Evolutionary conservation across 176 grass and related monocot species (phyloP), one percentile per base, ranked within the genome.

Genomic region (Dendrocalamus sinicus): DNA sequence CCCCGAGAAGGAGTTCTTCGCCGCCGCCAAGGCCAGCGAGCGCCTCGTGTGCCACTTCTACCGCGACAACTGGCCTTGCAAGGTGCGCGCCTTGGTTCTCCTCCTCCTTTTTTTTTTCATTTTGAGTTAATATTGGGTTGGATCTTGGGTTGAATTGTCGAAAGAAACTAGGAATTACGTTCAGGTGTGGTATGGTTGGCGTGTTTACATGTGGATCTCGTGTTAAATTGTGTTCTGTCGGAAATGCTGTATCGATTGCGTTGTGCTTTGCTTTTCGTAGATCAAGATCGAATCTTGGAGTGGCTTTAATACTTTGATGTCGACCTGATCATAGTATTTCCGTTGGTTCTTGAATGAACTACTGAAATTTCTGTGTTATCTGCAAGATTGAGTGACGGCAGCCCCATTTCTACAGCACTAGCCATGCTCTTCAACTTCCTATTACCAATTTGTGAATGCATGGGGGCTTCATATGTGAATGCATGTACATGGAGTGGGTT

Each of bases 1-100:
- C 58, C 85, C 93, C 76, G 96, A 98, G 89, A 98, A 98, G 82
- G 96, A 98, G n/a, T 98, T 98, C 75, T 98, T 98, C 86, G 23
- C 93, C 43, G 88, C 79, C 13, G 93, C 89, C 22, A 98, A 98
- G 78, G 96, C 93, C 45, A 96, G 93, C 79, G 93, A 96, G 60
- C 88, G 92, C 41, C 86, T 99, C 78, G 90, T 99, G 22, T 99
- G 96, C 88, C 96, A 99, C 79, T 99, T 94, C 89, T 94, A 96
- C 79, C 92, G 96, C 52, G 90, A 99, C 19, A 99, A 99, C 85
- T 99, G 96, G 96, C 96, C 93, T 0, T 99, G 92, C 91, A 94
- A 96, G 96, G 96, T 99, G 81, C 78, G 52, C 40, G 9, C 32
- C 16, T 22, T 73, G 12, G 39, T 46, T 12, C 13, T 8, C 46